These are phyloP conservation scores for Daldinia concentrica DNA, from an alignment of 495 filamentous ascomycete genomes.

Conservation along the genomic window DNA sequence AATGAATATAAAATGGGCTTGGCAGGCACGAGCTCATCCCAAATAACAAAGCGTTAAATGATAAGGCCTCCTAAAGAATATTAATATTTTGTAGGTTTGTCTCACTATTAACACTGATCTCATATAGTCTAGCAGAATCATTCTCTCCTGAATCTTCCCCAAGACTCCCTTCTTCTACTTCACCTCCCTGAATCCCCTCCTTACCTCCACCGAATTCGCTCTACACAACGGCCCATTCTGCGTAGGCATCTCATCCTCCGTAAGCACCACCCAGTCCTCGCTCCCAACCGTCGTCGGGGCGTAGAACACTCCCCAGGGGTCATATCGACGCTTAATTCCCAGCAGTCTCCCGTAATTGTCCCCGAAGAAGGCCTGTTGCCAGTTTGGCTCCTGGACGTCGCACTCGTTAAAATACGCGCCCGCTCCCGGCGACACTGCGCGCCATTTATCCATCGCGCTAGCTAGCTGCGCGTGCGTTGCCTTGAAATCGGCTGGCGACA, in stretches of 20 bases:
- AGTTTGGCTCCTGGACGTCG: constrained; percentile 70
- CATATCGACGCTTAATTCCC: constrained; percentile 60
- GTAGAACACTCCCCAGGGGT: constrained; percentile 65
- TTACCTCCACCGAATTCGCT: background rate
- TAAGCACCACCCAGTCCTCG: constrained; percentile 47
- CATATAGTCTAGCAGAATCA: too few species aligned
- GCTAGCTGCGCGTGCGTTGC: constrained; percentile 30
- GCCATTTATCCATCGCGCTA: constrained; percentile 37
- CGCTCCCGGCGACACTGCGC: constrained; percentile 49
- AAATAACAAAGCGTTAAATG: background rate
- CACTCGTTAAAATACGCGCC: constrained; percentile 62
- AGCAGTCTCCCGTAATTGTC: constrained; percentile 55
- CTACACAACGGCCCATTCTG: constrained; percentile 45
- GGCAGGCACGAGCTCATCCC: background rate
- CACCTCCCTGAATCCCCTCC: background rate
- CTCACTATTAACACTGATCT: background rate
- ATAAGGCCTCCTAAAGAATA: background rate
- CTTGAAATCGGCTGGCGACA: constrained; percentile 27
- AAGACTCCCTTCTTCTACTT: background rate
- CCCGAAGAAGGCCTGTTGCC: constrained; percentile 70
- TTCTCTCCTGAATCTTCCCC: background rate
- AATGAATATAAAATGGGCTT: background rate
- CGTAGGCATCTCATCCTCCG: constrained; percentile 38
- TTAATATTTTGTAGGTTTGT: background rate
- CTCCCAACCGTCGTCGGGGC: constrained; percentile 64